These are phyloP conservation scores for Trichothecium sympodiale DNA, from an alignment of 2,329 filamentous ascomycete genomes.

Conservation along the genomic window DNA sequence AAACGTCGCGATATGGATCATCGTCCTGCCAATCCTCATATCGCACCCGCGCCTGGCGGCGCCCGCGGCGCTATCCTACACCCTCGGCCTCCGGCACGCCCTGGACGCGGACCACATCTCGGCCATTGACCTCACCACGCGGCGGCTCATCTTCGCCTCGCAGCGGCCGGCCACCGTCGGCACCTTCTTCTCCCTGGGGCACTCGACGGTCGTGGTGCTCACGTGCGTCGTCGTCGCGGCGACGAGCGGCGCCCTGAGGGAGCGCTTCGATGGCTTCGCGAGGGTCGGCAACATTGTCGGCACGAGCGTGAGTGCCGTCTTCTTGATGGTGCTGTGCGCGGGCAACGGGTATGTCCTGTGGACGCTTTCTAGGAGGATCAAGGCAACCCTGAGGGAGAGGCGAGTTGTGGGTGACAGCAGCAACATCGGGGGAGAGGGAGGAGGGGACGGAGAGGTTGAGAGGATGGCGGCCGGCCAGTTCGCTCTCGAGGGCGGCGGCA, in stretches of 20 bases:
- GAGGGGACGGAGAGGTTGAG: conserved; percentile 13
- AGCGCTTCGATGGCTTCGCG: conserved; percentile 70
- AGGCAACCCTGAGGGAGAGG: conserved; percentile 38
- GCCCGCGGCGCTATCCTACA: conserved; percentile 76
- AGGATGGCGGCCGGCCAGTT: conserved; percentile 36
- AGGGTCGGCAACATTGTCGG: conserved; percentile 81
- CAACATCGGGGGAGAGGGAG: conserved; percentile 7
- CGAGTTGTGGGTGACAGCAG: conserved; percentile 17
- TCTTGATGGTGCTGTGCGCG: conserved; percentile 69
- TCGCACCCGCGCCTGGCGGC: conserved; percentile 55
- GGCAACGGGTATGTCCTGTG: conserved; percentile 82
- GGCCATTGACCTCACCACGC: conserved; percentile 91
- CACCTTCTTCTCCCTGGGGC: conserved; percentile 87
- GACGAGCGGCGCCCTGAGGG: conserved; percentile 71
- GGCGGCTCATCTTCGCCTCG: conserved; percentile 74
- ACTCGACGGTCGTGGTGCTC: conserved; percentile 84
- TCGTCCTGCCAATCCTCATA: conserved; percentile 37
- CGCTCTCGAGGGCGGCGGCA: conserved; percentile 65
- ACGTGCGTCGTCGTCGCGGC: conserved; percentile 89
- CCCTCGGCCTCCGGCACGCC: conserved; percentile 84
- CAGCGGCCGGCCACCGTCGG: conserved; percentile 85
- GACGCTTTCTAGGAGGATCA: conserved; percentile 61
- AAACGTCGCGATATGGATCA: conserved; percentile 46
- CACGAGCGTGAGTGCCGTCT: conserved; percentile 72
- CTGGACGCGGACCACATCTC: conserved; percentile 84